Conservation (phyloP, 352 stramenopile genomes). For the Phytophthora palmivora region DNA sequence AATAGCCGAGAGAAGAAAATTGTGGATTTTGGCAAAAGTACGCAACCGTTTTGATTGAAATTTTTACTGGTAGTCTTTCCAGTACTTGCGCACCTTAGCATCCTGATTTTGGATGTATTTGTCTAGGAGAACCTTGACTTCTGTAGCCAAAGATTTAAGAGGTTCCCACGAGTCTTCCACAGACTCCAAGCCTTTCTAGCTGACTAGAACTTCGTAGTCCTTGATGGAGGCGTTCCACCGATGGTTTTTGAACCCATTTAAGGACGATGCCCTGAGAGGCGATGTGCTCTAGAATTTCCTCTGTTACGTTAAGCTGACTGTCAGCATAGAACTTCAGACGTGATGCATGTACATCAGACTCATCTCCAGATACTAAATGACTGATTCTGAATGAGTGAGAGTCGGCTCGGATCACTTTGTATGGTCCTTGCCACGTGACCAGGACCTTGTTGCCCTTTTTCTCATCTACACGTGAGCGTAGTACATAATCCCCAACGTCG, state of each 20-base stretch:
- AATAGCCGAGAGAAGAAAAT: neutral
- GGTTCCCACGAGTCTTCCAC: too few species aligned
- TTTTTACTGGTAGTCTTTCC: slow-evolving; percentile 1
- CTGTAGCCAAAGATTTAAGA: too few species aligned
- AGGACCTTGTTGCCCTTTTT: slow-evolving; percentile 17
- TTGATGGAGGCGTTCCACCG: slow-evolving; percentile 11
- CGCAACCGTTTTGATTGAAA: too few species aligned
- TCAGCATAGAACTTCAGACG: slow-evolving; percentile 23
- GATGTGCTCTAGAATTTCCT: too few species aligned
- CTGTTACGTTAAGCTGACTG: too few species aligned
- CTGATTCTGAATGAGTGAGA: too few species aligned
- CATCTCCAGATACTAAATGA: slow-evolving; percentile 13
- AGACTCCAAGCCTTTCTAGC: too few species aligned
- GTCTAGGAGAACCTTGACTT: slow-evolving; percentile 1
- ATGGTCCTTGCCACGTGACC: slow-evolving; percentile 20
- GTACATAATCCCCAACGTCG: too few species aligned
- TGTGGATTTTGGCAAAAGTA: too few species aligned
- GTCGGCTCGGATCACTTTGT: too few species aligned
- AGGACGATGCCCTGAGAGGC: slow-evolving; percentile 12
- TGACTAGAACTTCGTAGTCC: too few species aligned
- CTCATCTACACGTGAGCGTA: slow-evolving; percentile 14
- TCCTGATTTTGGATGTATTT: neutral
- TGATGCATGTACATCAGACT: slow-evolving; percentile 15
- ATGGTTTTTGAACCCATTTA: slow-evolving; percentile 12
- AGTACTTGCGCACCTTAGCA: neutral